phyloP scores from a whole-genome alignment of 768 basidiomycete genomes.

The Calocybe gangraenosa region DNA sequence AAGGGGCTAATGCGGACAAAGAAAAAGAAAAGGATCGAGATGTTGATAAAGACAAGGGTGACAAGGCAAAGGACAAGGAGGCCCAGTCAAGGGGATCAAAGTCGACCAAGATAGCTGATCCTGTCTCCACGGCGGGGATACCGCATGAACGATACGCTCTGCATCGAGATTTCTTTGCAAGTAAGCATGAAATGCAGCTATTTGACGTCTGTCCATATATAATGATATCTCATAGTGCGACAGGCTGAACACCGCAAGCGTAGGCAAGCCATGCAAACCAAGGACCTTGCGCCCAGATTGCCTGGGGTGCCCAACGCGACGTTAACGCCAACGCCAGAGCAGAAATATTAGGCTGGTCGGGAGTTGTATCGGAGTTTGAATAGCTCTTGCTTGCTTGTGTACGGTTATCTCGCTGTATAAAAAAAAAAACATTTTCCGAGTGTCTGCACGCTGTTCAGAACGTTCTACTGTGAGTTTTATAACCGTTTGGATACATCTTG shows the following conservation, averaged over 20 bases:
- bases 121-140: constrained; percentile 26
- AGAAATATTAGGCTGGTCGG: constrained; percentile 14
- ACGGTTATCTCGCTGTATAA: not conserved
- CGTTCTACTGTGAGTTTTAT: constrained; percentile 10
- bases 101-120: constrained; percentile 24
- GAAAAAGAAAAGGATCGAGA: constrained; percentile 31
- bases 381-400: not conserved
- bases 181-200: constrained; percentile 27
- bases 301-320: constrained; percentile 53
- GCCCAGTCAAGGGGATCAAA: constrained; percentile 25
- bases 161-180: constrained; percentile 77
- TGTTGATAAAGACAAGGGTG: constrained; percentile 32
- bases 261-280: constrained; percentile 61
- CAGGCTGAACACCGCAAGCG: constrained; percentile 69
- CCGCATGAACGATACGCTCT: constrained; percentile 71
- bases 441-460: no score
- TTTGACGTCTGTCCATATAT: not conserved
- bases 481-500: no score
- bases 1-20: constrained; percentile 21
- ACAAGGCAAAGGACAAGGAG: constrained; percentile 27
- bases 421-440: no score
- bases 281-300: constrained; percentile 66
- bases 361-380: constrained; percentile 14
- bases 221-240: constrained; percentile 46
- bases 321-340: constrained; percentile 20